Evolutionary conservation across 2,329 filamentous ascomycete species (phyloP), one percentile per base, ranked within the genome.

Genomic region (Zasmidium citrigriseum): DNA sequence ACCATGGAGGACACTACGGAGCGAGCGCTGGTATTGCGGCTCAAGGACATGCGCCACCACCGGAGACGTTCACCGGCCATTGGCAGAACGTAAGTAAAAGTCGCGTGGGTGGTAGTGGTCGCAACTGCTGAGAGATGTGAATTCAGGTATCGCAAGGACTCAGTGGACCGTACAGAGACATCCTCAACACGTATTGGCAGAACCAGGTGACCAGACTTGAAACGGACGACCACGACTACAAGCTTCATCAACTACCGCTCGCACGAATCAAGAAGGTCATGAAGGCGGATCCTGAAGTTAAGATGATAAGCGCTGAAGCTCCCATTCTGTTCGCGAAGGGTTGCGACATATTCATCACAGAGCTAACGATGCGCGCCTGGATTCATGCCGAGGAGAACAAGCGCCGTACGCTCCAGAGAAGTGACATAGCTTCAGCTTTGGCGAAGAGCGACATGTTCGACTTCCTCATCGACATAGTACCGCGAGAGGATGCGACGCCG

Each of bases 181-280:
- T 98, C 70, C 82, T 99, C 68, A 97, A 96, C 46, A 97, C 93
- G 4, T 99, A 99, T 79, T 99, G 95, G 95, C 95, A 99, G 76
- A 93, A 99, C 72, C 95, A 93, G 63, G 96, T 99, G 78, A 93
- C 89, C 66, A 92, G 96, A 74, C 86, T 99, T 59, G 95, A 99
- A 78, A 91, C 85, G 60, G 95, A 98, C 70, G 91, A 89, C 50
- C 95, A 99, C 76, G 95, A 99, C 77, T 99, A 98, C 83, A 99
- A 99, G 78, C 85, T 98, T 57, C 95, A 99, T 75, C 95, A 98
- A 75, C 83, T 99, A 41, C 95, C 95, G 1, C 83, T 99, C 44
- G 95, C 95, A n/a, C 89, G 95, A 55, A 99, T 99, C 80, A 99
- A 99, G 82, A 99, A 99, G 77, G 95, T 99, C 66, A 99, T 99